Conservation (phyloP, 768 basidiomycete species). For the Termitomyces bulborhizus region DNA sequence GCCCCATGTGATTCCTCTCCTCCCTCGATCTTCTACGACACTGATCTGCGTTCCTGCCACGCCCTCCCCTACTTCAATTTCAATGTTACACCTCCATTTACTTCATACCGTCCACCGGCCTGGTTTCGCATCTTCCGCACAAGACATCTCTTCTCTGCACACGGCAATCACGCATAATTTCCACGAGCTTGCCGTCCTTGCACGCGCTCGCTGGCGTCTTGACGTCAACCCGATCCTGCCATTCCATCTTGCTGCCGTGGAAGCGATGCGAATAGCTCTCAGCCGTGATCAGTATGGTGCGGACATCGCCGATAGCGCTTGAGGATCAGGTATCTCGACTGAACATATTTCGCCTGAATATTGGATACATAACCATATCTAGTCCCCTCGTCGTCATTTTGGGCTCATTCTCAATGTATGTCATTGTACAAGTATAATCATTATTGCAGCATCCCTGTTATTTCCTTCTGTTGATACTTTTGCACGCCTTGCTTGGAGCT, state of each 20-base stretch:
- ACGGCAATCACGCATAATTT: constrained; percentile 63
- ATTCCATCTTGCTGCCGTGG: constrained; percentile 69
- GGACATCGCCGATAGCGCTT: constrained; percentile 4
- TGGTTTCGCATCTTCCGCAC: constrained; percentile 16
- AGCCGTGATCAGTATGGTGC: constrained; percentile 22
- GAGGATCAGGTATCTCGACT: not conserved
- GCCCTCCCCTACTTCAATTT: constrained; percentile 33
- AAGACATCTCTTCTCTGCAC: constrained; percentile 25
- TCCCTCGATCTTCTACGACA: constrained; percentile 52
- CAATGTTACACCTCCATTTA: constrained; percentile 59
- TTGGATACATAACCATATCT: not conserved
- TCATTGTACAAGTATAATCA: not conserved
- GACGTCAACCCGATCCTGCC: constrained; percentile 52
- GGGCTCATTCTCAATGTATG: not conserved
- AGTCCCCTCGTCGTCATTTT: not conserved
- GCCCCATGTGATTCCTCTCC: constrained; percentile 34
- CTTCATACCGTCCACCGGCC: constrained; percentile 39
- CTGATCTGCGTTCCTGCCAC: constrained; percentile 50
- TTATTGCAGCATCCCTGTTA: not conserved
- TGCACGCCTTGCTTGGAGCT: not conserved
- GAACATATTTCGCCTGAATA: not conserved
- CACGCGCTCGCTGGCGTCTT: constrained; percentile 41
- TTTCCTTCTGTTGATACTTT: not conserved
- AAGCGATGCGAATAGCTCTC: constrained; percentile 48
- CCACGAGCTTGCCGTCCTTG: constrained; percentile 63